Conservation (phyloP, 176 grass and related monocot species). For the Eragrostis curvula region DNA sequence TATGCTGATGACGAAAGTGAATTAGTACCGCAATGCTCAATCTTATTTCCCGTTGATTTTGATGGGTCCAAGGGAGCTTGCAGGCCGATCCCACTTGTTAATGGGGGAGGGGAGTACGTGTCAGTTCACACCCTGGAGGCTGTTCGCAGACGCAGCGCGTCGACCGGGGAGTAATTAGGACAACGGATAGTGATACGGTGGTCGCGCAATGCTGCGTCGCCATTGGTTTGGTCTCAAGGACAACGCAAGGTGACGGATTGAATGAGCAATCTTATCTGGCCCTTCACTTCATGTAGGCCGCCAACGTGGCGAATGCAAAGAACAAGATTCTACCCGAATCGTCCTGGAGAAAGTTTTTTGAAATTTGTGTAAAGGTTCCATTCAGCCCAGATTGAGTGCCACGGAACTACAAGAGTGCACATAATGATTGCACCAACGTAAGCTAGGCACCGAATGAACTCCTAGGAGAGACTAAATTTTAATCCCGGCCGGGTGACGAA, state of each 20-base stretch:
- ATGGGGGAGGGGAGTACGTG: conserved; percentile 22
- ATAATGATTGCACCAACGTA: not conserved
- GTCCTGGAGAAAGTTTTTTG: not conserved
- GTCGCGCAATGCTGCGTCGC: not conserved
- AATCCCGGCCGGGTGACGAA: not conserved
- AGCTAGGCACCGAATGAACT: too few species aligned
- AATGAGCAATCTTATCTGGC: conserved; percentile 13
- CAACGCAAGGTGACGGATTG: not conserved
- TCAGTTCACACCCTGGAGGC: not conserved
- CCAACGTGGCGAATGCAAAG: not conserved
- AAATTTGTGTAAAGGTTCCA: not conserved
- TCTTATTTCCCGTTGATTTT: not conserved
- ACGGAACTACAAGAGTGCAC: not conserved
- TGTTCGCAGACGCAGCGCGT: not conserved
- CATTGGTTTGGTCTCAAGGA: not conserved
- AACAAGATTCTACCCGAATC: not conserved
- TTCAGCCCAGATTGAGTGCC: not conserved
- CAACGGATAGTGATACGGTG: conserved; percentile 38
- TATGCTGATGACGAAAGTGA: not conserved
- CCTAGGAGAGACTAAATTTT: too few species aligned
- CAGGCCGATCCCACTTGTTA: not conserved
- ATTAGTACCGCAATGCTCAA: not conserved
- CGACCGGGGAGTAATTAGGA: conserved; percentile 34
- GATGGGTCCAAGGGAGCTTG: not conserved
- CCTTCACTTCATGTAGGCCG: not conserved